phyloP scores from a whole-genome alignment of 208 protist species.

The Naegleria lovaniensis region DNA sequence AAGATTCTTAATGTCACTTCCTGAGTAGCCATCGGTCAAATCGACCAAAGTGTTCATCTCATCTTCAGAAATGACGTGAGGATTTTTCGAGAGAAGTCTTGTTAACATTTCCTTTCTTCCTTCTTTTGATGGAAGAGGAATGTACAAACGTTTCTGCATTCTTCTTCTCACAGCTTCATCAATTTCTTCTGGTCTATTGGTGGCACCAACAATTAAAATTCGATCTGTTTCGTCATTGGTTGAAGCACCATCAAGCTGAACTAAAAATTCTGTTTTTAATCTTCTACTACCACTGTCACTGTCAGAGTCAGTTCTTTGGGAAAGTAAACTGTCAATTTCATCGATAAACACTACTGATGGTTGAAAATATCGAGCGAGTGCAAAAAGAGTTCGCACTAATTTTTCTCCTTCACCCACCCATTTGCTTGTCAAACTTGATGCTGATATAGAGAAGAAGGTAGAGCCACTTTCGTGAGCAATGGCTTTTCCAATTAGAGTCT shows the following conservation, averaged over 20 bases:
- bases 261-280: constrained; percentile 84
- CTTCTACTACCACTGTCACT: constrained; percentile 74
- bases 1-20: constrained; percentile 77
- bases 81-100: neutral
- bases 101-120: neutral
- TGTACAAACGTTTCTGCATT: constrained; percentile 69
- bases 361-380: constrained; percentile 75
- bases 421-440: constrained; percentile 80
- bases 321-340: constrained; percentile 87
- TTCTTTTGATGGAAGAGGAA: constrained; percentile 65
- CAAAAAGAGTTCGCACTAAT: constrained; percentile 82
- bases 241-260: constrained; percentile 74
- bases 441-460: constrained; percentile 88
- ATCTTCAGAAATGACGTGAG: neutral
- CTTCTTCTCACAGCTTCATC: constrained; percentile 72
- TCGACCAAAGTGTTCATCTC: constrained; percentile 22
- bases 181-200: constrained; percentile 50
- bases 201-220: constrained; percentile 28
- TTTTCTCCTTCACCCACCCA: constrained; percentile 86
- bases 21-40: constrained; percentile 65
- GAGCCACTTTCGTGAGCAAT: constrained; percentile 74
- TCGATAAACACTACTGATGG: constrained; percentile 88
- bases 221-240: neutral
- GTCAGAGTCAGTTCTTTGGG: constrained; percentile 64
- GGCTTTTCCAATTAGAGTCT: constrained; percentile 85